These are phyloP conservation scores for Xylariaceae sp. DNA, from an alignment of 2,329 filamentous ascomycete genomes.

Conservation along the genomic window DNA sequence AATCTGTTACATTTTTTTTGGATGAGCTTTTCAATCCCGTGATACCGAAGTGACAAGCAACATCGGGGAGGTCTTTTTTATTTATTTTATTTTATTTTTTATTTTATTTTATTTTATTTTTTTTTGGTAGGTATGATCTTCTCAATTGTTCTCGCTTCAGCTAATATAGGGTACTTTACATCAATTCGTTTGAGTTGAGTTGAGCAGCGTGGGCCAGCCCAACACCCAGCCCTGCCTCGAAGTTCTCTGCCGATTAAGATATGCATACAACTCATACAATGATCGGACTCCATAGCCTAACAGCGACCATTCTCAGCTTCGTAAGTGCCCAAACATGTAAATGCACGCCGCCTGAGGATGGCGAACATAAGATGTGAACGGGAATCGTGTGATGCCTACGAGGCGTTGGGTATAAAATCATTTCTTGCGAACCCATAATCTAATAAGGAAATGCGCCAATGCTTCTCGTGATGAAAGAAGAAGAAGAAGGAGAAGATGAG, in stretches of 20 bases:
- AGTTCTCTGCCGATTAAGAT: background rate
- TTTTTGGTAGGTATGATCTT: background rate
- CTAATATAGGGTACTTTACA: slow-evolving; percentile 3
- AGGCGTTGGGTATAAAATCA: background rate
- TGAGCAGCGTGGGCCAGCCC: slow-evolving; percentile 10
- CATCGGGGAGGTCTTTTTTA: too few species aligned
- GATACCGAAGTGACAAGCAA: too few species aligned
- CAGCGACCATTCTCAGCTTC: background rate
- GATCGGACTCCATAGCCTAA: background rate
- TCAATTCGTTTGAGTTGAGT: background rate
- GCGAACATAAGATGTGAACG: background rate
- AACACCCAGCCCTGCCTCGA: background rate
- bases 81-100: too few species aligned
- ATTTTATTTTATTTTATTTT: too few species aligned
- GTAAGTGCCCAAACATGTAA: background rate
- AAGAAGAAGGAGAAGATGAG: background rate
- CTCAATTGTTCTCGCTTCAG: background rate
- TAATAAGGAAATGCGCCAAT: slow-evolving; percentile 4
- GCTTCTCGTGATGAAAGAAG: slow-evolving; percentile 1
- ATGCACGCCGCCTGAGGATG: background rate
- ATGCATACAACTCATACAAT: background rate
- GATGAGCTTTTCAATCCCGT: too few species aligned
- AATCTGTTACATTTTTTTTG: too few species aligned
- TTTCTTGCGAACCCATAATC: slow-evolving; percentile 14
- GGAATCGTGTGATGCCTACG: background rate